Conservation (phyloP, 2,329 filamentous ascomycete species). For the Diaporthe citriasiana region DNA sequence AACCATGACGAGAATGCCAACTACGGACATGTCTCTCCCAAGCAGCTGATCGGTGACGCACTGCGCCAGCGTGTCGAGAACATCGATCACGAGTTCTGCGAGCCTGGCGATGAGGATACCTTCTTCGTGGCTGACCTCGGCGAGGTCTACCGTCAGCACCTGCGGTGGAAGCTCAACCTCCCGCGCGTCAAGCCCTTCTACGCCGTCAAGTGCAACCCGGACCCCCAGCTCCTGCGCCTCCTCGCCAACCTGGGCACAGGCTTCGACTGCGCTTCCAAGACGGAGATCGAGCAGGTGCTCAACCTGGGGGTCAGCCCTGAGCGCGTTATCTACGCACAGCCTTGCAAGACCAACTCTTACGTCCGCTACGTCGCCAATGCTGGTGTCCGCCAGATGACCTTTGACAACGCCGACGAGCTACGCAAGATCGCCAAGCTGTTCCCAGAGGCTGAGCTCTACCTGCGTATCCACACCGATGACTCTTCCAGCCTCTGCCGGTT, state of each 20-base stretch:
- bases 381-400: conserved; percentile 98
- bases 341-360: conserved; percentile 99
- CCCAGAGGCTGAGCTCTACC: conserved; percentile 89
- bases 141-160: conserved; percentile 97
- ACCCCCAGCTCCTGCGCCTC: conserved; percentile 88
- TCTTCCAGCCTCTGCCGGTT: conserved; percentile 93
- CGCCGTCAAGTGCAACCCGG: conserved; percentile 99
- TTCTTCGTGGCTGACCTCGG: conserved; percentile 99
- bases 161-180: conserved; percentile 97
- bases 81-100: conserved; percentile 90
- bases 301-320: conserved; percentile 85
- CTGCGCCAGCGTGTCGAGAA: conserved; percentile 86
- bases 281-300: conserved; percentile 94
- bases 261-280: conserved; percentile 98
- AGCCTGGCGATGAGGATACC: conserved; percentile 93
- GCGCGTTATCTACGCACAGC: conserved; percentile 98
- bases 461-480: conserved; percentile 97
- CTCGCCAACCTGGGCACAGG: conserved; percentile 90
- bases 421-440: conserved; percentile 97
- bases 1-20: conserved; percentile 54
- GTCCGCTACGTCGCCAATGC: conserved; percentile 88
- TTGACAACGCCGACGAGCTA: conserved; percentile 97
- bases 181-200: conserved; percentile 96
- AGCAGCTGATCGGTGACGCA: conserved; percentile 87
- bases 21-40: conserved; percentile 68